These are phyloP conservation scores for Spizellomyces punctatus DNA, from an alignment of 192 early-diverging fungal genomes.

Conservation along the genomic window DNA sequence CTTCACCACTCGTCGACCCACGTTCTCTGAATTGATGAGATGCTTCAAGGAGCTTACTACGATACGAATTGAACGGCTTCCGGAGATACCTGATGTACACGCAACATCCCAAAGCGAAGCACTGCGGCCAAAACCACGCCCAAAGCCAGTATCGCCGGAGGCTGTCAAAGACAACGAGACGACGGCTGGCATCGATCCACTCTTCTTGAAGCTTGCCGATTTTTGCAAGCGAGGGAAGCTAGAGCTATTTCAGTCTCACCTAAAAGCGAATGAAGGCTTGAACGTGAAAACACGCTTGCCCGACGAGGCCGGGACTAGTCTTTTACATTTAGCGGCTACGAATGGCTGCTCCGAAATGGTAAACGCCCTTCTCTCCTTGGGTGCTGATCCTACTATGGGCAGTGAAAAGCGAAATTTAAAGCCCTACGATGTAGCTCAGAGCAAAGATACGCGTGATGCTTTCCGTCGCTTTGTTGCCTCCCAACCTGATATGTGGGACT, in stretches of 20 bases:
- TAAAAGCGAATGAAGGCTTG: slow-evolving; percentile 49
- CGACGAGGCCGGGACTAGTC: slow-evolving; percentile 43
- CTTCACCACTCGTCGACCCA: slow-evolving; percentile 78
- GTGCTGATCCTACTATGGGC: slow-evolving; percentile 76
- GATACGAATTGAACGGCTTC: slow-evolving; percentile 54
- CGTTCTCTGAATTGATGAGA: slow-evolving; percentile 69
- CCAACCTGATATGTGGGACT: slow-evolving; percentile 68
- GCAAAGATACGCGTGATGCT: slow-evolving; percentile 71
- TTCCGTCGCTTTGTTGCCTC: slow-evolving; percentile 71
- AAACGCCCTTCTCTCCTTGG: slow-evolving; percentile 61
- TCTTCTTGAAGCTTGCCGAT: slow-evolving; percentile 51
- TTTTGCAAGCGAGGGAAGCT: slow-evolving; percentile 66
- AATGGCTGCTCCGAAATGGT: slow-evolving; percentile 63
- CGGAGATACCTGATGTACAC: slow-evolving; percentile 18
- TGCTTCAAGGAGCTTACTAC: slow-evolving; percentile 66
- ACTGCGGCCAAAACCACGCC: slow-evolving; percentile 11
- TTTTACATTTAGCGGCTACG: slow-evolving; percentile 79
- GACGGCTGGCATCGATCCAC: not conserved
- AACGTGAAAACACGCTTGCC: slow-evolving; percentile 40
- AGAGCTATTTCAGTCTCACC: slow-evolving; percentile 54
- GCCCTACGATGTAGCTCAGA: slow-evolving; percentile 72
- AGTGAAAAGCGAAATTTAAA: slow-evolving; percentile 39
- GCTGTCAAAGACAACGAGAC: slow-evolving; percentile 22
- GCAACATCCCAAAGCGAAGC: not conserved
- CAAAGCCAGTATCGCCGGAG: slow-evolving; percentile 18